Conservation (phyloP, 2,329 filamentous ascomycete genomes). For the Rosellinia necatrix region DNA sequence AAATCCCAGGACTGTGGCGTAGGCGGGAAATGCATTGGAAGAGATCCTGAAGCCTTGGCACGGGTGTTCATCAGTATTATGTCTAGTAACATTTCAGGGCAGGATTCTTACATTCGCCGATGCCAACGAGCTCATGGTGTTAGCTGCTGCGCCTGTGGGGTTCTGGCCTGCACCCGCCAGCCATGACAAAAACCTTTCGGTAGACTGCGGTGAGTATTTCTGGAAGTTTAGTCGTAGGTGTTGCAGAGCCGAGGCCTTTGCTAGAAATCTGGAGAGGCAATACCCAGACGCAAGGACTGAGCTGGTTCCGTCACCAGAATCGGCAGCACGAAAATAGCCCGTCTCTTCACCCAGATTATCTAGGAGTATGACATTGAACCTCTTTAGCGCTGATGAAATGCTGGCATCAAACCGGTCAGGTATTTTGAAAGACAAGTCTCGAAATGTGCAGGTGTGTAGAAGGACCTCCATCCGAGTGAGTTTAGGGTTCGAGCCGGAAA, state of each 20-base stretch:
- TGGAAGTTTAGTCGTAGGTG: constrained; percentile 60
- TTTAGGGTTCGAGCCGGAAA: constrained; percentile 5
- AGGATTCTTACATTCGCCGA: constrained; percentile 9
- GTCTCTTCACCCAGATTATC: constrained; percentile 29
- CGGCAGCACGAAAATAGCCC: not conserved
- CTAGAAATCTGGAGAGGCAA: constrained; percentile 46
- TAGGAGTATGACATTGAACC: constrained; percentile 53
- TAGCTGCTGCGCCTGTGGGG: not conserved
- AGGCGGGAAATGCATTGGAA: constrained; percentile 23
- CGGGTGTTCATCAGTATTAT: not conserved
- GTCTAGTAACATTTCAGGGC: not conserved
- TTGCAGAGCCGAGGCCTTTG: constrained; percentile 47
- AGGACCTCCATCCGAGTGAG: constrained; percentile 55
- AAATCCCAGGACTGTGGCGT: constrained; percentile 44
- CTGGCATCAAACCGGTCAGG: constrained; percentile 44
- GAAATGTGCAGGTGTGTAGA: constrained; percentile 43
- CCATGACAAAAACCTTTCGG: constrained; percentile 46
- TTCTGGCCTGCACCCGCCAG: constrained; percentile 32
- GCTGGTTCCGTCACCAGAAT: not conserved
- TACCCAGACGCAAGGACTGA: not conserved
- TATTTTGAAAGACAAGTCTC: constrained; percentile 52
- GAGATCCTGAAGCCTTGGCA: constrained; percentile 2
- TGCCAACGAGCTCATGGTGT: not conserved
- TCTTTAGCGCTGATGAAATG: constrained; percentile 48
- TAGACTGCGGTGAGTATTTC: constrained; percentile 2